Evolutionary conservation across 192 early-diverging fungal genomes (phyloP).

Genomic region (Gonapodya prolifera): DNA sequence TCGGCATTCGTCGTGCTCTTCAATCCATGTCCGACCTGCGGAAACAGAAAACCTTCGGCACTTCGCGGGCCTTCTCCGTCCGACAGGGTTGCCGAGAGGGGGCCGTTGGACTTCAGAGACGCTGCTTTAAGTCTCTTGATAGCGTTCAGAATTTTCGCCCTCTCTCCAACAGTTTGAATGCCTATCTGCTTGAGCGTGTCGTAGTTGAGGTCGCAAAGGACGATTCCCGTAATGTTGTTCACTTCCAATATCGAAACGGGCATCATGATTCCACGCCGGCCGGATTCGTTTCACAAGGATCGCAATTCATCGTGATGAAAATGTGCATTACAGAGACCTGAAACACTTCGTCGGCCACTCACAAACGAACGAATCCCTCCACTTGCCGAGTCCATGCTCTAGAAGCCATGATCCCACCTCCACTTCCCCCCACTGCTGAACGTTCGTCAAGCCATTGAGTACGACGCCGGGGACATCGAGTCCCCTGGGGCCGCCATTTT

Average conservation of each 20-base stretch:
- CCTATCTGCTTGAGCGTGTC: slow-evolving; percentile 67
- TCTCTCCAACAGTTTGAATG: slow-evolving; percentile 67
- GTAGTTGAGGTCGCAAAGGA: slow-evolving; percentile 74
- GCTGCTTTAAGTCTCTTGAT: slow-evolving; percentile 57
- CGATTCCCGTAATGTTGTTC: slow-evolving; percentile 68
- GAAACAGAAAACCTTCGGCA: neutral
- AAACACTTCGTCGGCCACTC: too few species aligned
- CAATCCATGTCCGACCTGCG: neutral
- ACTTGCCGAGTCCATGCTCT: neutral
- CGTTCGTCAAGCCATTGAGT: neutral
- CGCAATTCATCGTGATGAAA: too few species aligned
- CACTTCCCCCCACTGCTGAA: neutral
- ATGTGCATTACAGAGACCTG: too few species aligned
- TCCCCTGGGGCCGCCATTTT: too few species aligned
- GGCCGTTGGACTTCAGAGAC: slow-evolving; percentile 30
- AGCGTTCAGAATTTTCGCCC: slow-evolving; percentile 62
- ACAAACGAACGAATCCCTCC: neutral
- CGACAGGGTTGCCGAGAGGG: slow-evolving; percentile 5
- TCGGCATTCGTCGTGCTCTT: neutral
- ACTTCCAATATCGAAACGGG: neutral
- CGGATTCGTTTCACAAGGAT: too few species aligned
- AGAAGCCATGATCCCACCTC: neutral
- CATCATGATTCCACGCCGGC: neutral
- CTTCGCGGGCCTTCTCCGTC: neutral
- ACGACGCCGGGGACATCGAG: neutral